Evolutionary conservation across 768 basidiomycete species (phyloP), one percentile per base, ranked within the genome.

Genomic region (Boletus insuetus): DNA sequence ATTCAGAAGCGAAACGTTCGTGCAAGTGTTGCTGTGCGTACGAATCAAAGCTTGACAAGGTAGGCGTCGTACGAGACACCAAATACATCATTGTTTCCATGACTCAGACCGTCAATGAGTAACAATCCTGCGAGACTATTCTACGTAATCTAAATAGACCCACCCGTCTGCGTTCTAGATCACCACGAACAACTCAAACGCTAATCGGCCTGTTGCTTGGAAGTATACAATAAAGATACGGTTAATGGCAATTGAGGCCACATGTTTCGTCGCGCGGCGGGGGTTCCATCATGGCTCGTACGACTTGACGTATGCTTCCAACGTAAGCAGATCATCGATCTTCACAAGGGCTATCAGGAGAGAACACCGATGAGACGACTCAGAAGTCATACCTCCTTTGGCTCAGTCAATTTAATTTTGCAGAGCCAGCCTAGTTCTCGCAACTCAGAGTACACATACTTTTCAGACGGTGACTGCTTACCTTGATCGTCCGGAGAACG

Each of bases 401-500:
- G 86, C 54, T 90, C 73, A 20, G 88, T 82, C 43, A 97, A 71
- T 69, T 87, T 84, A 65, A 99, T 87, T 78, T 91, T 95, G 84
- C 89, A 94, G 44, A 99, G 83, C 96, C 96, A 99, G 53, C 96
- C 95, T 98, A 59, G 8, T 29, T 32, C 22, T 6, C 22, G 11
- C 16, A 24, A 40, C 14, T 49, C 49, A 55, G 47, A 20, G 5
- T 17, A 42, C 4, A n/a, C 2, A 11, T 11, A 22, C 41, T 42
- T 38, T 12, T 42, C 19, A 10, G 2, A 12, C 8, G 13, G 19
- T 2, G 6, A 14, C 26, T 32, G 60, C 80, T 62, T 61, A 94
- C 96, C 96, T 68, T 91, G 76, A 24, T 82, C 79, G 68, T 95
- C 89, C 0, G 94, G 83, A 11, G 86, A 86, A 71, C 91, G 92